Percentiles rank a stretch among this genome's conserved stretches.
phyloP scores from a whole-genome alignment of 805 yeast genomes.

The Maudiozyma barnettii region DNA sequence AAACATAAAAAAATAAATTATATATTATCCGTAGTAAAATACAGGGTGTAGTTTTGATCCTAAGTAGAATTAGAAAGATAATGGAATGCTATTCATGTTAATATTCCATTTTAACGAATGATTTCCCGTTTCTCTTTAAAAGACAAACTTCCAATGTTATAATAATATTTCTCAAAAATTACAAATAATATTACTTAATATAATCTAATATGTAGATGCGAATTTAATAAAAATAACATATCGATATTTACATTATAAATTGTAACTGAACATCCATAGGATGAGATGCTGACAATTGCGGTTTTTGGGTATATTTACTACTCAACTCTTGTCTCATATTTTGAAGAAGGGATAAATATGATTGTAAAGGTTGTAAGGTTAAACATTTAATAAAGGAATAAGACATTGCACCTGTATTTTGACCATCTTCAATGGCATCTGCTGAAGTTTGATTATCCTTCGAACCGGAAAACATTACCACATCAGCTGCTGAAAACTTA shows the following conservation, averaged over 20 bases:
- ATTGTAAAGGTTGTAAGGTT: constrained; percentile 50
- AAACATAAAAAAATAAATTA: too few relatives aligned
- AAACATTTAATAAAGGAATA: constrained; percentile 65
- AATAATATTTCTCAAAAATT: too few relatives aligned
- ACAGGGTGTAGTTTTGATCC: too few relatives aligned
- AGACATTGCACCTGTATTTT: constrained; percentile 77
- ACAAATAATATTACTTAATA: too few relatives aligned
- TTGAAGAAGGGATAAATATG: constrained; percentile 59
- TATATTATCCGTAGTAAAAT: too few relatives aligned
- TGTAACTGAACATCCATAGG: constrained; percentile 58
- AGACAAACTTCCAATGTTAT: too few relatives aligned
- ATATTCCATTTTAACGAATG: too few relatives aligned
- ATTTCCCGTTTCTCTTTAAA: too few relatives aligned
- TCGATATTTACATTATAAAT: constrained; percentile 37
- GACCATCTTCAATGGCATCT: constrained; percentile 65
- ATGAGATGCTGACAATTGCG: constrained; percentile 73
- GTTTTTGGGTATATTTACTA: constrained; percentile 67
- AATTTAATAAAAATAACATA: too few relatives aligned
- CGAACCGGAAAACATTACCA: constrained; percentile 68
- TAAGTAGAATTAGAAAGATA: too few relatives aligned
- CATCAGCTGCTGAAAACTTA: constrained; percentile 70
- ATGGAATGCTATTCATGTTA: too few relatives aligned
- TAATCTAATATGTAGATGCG: too few relatives aligned
- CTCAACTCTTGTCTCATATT: constrained; percentile 56
- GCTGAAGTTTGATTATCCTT: constrained; percentile 80